phyloP scores from a whole-genome alignment of 106 monocot species.

The Platanthera guangdongensis region DNA sequence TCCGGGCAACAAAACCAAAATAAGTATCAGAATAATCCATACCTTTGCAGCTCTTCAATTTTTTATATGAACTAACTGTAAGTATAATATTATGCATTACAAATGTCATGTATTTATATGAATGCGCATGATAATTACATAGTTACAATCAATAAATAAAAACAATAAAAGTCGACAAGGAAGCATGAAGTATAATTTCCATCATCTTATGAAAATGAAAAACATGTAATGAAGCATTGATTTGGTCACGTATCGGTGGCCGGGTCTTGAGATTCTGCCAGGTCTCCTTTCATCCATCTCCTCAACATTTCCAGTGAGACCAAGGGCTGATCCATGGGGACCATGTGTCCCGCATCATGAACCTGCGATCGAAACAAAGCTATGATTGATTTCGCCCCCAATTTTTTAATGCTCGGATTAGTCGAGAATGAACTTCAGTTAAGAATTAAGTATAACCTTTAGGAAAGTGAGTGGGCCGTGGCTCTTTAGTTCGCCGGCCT shows the following conservation, averaged over 20 bases:
- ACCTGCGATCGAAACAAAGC: constrained; percentile 29
- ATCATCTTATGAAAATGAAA: not conserved
- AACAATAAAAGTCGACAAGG: no score
- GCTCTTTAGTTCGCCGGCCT: constrained; percentile 68
- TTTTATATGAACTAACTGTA: no score
- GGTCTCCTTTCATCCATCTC: constrained; percentile 62
- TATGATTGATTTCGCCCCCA: not conserved
- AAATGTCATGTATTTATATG: no score
- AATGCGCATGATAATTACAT: no score
- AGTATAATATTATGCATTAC: no score
- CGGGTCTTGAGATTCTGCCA: not conserved
- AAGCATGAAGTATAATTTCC: no score
- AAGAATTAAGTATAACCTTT: constrained; percentile 34
- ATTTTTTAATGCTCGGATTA: not conserved
- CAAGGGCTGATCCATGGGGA: constrained; percentile 89
- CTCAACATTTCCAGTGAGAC: constrained; percentile 76
- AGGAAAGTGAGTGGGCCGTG: constrained; percentile 81
- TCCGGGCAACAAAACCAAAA: no score
- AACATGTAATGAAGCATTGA: not conserved
- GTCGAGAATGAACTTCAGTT: not conserved
- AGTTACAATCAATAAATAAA: no score
- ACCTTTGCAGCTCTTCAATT: no score
- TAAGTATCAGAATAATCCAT: no score
- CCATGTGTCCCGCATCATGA: constrained; percentile 88
- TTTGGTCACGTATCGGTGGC: constrained; percentile 12